These are phyloP conservation scores for Oxytropis ochrocephala DNA, from an alignment of 306 rosid genomes.

Conservation along the genomic window DNA sequence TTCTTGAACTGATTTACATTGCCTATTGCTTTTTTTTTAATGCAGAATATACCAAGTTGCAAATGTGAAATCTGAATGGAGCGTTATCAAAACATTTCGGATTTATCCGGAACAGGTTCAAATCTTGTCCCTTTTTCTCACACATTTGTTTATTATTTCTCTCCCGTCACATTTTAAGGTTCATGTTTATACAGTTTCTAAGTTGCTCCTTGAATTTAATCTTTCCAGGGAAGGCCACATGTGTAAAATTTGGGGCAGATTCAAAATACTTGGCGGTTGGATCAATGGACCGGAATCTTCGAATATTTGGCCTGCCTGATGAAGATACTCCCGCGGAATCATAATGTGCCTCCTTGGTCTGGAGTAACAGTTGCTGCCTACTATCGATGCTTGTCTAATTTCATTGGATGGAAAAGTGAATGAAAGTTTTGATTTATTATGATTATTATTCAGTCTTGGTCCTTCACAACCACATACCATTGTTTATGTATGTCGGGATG, in stretches of 20 bases:
- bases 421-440: slow-evolving; percentile 27
- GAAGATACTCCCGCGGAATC: slow-evolving; percentile 48
- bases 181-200: slow-evolving; percentile 5
- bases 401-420: slow-evolving; percentile 26
- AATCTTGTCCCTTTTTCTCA: not conserved
- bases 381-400: slow-evolving; percentile 17
- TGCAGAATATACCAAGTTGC: slow-evolving; percentile 96
- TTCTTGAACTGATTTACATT: slow-evolving; percentile 14
- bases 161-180: not conserved
- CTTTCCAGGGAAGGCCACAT: slow-evolving; percentile 65
- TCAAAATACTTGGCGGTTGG: slow-evolving; percentile 85
- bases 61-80: slow-evolving; percentile 94
- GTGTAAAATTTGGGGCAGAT: slow-evolving; percentile 79
- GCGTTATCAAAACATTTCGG: slow-evolving; percentile 80
- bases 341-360: slow-evolving; percentile 11
- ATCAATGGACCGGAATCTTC: slow-evolving; percentile 93
- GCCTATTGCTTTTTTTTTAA: slow-evolving; percentile 19
- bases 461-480: slow-evolving; percentile 9
- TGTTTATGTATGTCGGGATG: slow-evolving; percentile 14
- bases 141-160: not conserved
- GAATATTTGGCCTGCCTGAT: slow-evolving; percentile 72
- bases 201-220: not conserved
- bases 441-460: slow-evolving; percentile 20
- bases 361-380: slow-evolving; percentile 26
- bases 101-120: slow-evolving; percentile 94